These are phyloP conservation scores for Cerioporus squamosus DNA, from an alignment of 1,284 basidiomycete species.

Conservation along the genomic window DNA sequence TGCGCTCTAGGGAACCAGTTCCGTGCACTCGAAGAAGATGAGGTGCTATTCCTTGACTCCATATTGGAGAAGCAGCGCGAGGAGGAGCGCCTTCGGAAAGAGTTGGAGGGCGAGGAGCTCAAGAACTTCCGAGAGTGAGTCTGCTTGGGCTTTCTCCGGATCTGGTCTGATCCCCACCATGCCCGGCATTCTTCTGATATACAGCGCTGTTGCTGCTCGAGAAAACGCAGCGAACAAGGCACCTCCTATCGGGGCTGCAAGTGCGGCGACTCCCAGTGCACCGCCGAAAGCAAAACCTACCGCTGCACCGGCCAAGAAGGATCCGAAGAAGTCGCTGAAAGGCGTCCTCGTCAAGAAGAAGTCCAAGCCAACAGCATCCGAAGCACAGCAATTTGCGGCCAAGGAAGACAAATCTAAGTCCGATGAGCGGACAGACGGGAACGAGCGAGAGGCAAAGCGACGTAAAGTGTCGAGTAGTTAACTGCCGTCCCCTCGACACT, in stretches of 20 bases:
- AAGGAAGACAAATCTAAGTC: not conserved
- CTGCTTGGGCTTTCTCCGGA: not conserved
- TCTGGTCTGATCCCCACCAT: slow-evolving; percentile 15
- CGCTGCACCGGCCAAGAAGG: slow-evolving; percentile 49
- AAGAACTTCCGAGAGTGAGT: slow-evolving; percentile 78
- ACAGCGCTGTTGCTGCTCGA: slow-evolving; percentile 77
- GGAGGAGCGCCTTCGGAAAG: slow-evolving; percentile 74
- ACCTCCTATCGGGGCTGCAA: slow-evolving; percentile 25
- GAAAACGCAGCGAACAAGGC: slow-evolving; percentile 56
- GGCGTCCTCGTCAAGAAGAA: slow-evolving; percentile 83
- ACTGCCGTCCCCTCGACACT: not conserved
- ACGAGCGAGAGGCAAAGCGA: slow-evolving; percentile 19
- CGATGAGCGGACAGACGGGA: slow-evolving; percentile 12
- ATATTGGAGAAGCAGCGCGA: slow-evolving; percentile 76
- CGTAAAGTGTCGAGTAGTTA: slow-evolving; percentile 19
- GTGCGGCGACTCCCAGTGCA: slow-evolving; percentile 6
- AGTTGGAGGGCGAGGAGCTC: slow-evolving; percentile 82
- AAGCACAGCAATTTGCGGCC: slow-evolving; percentile 6
- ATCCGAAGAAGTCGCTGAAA: slow-evolving; percentile 66
- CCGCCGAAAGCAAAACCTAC: slow-evolving; percentile 34
- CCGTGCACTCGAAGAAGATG: slow-evolving; percentile 88
- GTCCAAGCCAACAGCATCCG: slow-evolving; percentile 42
- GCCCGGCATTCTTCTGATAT: not conserved
- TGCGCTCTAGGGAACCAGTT: slow-evolving; percentile 79
- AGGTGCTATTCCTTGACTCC: slow-evolving; percentile 87